Conservation (phyloP, 2,329 filamentous ascomycete species). For the Cladophialophora immunda region DNA sequence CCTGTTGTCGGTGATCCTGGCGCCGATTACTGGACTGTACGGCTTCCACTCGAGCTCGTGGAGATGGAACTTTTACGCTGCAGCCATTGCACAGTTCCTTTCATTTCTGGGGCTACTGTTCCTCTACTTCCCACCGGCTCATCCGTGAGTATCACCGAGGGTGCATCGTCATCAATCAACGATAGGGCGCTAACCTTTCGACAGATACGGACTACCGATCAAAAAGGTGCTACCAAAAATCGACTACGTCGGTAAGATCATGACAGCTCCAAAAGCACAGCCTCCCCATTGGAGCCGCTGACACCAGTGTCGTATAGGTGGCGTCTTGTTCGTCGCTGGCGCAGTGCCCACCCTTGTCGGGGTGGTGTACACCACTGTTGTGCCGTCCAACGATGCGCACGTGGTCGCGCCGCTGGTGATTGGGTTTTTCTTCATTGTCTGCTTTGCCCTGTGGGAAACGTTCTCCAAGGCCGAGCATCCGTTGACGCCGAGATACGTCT, state of each 20-base stretch:
- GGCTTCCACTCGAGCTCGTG: constrained; percentile 48
- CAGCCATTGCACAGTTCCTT: constrained; percentile 54
- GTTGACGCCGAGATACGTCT: constrained; percentile 56
- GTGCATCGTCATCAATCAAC: neutral
- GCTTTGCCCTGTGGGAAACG: constrained; percentile 53
- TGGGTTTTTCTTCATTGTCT: constrained; percentile 48
- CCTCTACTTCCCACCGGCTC: constrained; percentile 52
- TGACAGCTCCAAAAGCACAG: constrained; percentile 17
- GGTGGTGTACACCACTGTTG: constrained; percentile 51
- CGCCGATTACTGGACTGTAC: constrained; percentile 56
- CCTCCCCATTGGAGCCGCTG: constrained; percentile 43
- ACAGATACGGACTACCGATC: constrained; percentile 46
- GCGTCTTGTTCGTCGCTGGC: constrained; percentile 48
- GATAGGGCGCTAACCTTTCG: neutral
- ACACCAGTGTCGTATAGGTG: neutral
- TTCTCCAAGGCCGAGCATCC: constrained; percentile 50
- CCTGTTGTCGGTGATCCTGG: constrained; percentile 57
- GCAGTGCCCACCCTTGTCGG: constrained; percentile 51
- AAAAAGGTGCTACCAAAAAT: constrained; percentile 48
- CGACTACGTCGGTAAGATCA: constrained; percentile 49
- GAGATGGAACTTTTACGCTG: constrained; percentile 58
- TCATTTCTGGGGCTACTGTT: constrained; percentile 56
- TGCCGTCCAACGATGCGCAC: constrained; percentile 48
- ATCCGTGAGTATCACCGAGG: constrained; percentile 41
- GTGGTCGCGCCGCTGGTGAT: constrained; percentile 50